Evolutionary conservation across 2,329 filamentous ascomycete species (phyloP).

Genomic region (Monosporascus sp.): DNA sequence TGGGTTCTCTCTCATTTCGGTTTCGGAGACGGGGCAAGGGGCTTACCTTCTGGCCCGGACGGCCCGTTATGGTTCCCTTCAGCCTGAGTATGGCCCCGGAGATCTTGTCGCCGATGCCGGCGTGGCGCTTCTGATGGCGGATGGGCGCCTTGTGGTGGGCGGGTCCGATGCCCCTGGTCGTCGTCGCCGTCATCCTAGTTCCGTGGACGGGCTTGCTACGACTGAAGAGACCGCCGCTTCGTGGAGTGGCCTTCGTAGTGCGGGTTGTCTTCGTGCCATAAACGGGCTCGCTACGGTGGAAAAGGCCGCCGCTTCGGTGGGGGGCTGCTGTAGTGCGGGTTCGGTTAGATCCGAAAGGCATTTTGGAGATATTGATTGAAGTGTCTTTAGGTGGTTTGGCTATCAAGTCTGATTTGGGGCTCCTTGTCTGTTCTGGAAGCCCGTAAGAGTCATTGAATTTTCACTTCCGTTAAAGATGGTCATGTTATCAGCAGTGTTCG

Average conservation of each 20-base stretch:
- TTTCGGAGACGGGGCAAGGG: not conserved
- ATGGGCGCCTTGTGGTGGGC: constrained; percentile 24
- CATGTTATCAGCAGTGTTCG: no score
- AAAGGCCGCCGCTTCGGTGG: constrained; percentile 35
- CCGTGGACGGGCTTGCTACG: no score
- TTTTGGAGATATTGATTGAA: constrained; percentile 18
- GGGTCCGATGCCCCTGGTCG: not conserved
- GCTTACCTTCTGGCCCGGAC: constrained; percentile 64
- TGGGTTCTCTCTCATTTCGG: not conserved
- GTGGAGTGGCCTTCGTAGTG: no score
- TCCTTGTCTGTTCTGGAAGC: no score
- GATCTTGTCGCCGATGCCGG: constrained; percentile 70
- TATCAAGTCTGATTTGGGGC: no score
- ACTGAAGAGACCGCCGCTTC: no score
- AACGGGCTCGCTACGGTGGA: constrained; percentile 28
- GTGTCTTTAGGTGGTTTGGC: constrained; percentile 1
- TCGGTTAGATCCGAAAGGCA: constrained; percentile 27
- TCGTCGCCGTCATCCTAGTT: no score
- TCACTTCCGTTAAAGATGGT: no score
- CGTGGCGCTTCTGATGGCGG: constrained; percentile 63
- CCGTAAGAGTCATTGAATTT: no score
- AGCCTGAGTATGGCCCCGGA: constrained; percentile 70
- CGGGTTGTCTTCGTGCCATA: no score
- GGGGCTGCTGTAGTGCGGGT: constrained; percentile 37
- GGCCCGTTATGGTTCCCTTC: constrained; percentile 62